Evolutionary conservation across 2,329 filamentous ascomycete species (phyloP), one percentile per base, ranked within the genome.

Genomic region (Emmonsiellopsis sp.): DNA sequence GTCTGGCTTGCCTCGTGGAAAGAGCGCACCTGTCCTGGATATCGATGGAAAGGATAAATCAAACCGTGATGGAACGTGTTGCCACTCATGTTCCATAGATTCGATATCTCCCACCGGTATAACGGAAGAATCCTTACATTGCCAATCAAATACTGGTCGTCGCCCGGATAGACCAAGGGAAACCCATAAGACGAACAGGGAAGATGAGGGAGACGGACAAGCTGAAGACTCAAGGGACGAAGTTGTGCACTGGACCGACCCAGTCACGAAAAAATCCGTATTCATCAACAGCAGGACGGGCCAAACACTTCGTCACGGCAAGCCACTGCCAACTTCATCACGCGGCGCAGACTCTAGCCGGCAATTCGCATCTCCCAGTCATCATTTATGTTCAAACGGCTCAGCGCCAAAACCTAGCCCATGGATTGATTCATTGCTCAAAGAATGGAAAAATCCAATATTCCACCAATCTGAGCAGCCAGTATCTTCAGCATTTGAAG

Each of bases 401-500:
- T 40, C 13, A 26, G 13, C 8, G 30, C 41, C 52, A 20, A 50
- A 50, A 5, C 55, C 59, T 13, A 62, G 57, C n/a, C 59, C 66
- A 8, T 89, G 85, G 86, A 70, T 90, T 2, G 73, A 76, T 7
- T 70, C 76, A 6, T 61, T 92, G 6, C 68, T 89, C 1, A 67
- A 76, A 37, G 75, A 73, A 7, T 95, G 89, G 88, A 70, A 85
- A 7, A 95, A 91, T 55, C 88, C 89, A 0, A 73, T 88, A 0
- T 95, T 94, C 65, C 70, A 77, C n/a, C 67, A 67, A 1, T 66
- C 73, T 11, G 73, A 79, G 58, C 65, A 67, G 42, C 63, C 63
- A 11, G 73, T 81, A 52, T 68, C 62, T 44, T 68, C 69, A 50
- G 55, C 71, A n/a, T 61, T 65, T n/a, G 63, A 60, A 46, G 61